Evolutionary conservation across 257 asterid species (phyloP).

Genomic region (Striga asiatica): DNA sequence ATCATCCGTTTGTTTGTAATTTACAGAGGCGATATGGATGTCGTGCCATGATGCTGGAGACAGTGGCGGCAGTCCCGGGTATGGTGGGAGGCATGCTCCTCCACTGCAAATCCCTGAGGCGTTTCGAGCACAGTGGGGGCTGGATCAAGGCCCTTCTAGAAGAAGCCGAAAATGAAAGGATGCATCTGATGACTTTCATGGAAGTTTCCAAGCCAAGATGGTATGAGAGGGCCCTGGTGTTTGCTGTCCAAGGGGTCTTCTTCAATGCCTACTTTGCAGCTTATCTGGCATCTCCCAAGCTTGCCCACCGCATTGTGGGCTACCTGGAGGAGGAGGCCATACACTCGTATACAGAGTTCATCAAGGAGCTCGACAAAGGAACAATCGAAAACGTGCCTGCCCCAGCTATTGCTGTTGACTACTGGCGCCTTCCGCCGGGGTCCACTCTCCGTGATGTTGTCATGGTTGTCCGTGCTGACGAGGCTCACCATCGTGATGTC

Average conservation of each 20-base stretch:
- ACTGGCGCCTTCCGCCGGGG: constrained; percentile 56
- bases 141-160: constrained; percentile 58
- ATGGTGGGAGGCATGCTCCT: constrained; percentile 55
- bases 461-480: constrained; percentile 66
- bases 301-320: no score
- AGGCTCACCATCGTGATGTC: constrained; percentile 95
- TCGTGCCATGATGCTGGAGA: constrained; percentile 68
- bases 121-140: constrained; percentile 62
- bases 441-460: constrained; percentile 80
- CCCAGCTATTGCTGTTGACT: constrained; percentile 85
- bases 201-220: constrained; percentile 55
- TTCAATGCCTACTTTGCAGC: constrained; percentile 53
- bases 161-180: constrained; percentile 67
- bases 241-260: constrained; percentile 55
- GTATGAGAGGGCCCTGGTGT: constrained; percentile 58
- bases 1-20: no score
- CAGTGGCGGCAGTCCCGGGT: constrained; percentile 73
- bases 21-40: constrained; percentile 57
- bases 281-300: constrained; percentile 45
- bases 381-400: constrained; percentile 70
- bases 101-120: constrained; percentile 47
- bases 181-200: constrained; percentile 81
- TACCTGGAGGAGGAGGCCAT: no score
- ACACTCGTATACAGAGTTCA: constrained; percentile 55
- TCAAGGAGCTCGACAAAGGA: constrained; percentile 50